A percentile compares a stretch with the other conserved stretches of the same genome.
phyloP scores from a whole-genome alignment of 768 basidiomycete species.

The Austroboletus eburneus region DNA sequence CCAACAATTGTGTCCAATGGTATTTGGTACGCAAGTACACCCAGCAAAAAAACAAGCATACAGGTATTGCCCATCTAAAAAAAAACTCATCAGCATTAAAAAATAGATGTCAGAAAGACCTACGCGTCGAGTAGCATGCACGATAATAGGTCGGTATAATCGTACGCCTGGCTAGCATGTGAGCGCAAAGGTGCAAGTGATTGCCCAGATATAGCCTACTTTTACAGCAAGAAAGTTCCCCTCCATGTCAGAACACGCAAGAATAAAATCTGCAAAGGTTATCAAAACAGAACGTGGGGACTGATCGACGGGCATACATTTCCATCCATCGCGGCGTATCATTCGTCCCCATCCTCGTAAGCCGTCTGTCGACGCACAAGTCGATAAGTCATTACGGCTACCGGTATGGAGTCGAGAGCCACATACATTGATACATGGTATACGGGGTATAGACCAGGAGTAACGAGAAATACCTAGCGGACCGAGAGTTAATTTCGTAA shows the following conservation, averaged over 20 bases:
- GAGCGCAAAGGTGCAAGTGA: neutral
- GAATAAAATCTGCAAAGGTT: conserved; percentile 55
- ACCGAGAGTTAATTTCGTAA: neutral
- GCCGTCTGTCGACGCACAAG: conserved; percentile 51
- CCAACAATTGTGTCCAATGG: conserved; percentile 80
- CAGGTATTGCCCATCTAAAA: conserved; percentile 80
- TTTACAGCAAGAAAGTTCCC: conserved; percentile 86
- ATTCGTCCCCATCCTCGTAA: conserved; percentile 78
- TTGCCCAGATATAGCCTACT: conserved; percentile 27
- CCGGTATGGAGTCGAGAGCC: neutral
- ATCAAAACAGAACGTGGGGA: conserved; percentile 4
- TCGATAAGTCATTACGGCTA: neutral
- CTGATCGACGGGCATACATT: conserved; percentile 49
- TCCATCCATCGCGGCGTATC: conserved; percentile 77
- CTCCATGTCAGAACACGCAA: conserved; percentile 81
- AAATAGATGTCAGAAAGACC: conserved; percentile 18
- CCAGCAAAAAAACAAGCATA: conserved; percentile 81
- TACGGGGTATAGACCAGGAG: conserved; percentile 80
- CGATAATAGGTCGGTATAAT: conserved; percentile 83
- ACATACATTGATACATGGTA: conserved; percentile 82
- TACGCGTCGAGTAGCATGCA: conserved; percentile 92
- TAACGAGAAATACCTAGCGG: conserved; percentile 68
- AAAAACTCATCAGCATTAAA: neutral
- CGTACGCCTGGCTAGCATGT: conserved; percentile 52
- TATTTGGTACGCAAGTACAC: conserved; percentile 76